Percentiles rank a stretch among this genome's conserved stretches.
These are phyloP conservation scores for Aphanomyces invadans DNA, from an alignment of 352 stramenopile genomes.

Conservation along the genomic window DNA sequence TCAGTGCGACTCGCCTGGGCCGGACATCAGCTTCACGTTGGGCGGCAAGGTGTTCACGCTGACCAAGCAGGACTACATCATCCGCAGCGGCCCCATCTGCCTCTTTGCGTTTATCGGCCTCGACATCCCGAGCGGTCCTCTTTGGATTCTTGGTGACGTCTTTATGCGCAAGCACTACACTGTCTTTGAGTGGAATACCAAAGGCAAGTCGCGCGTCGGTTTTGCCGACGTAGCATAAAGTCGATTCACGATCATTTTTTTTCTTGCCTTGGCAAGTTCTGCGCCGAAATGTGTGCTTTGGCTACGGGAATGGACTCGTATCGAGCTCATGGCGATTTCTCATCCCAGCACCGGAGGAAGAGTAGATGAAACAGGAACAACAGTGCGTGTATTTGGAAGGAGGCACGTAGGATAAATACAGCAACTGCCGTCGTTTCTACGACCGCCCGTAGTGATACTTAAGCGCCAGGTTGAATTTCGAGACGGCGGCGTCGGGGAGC, in stretches of 20 bases:
- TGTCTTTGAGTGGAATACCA: slow-evolving; percentile 86
- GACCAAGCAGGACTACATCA: slow-evolving; percentile 88
- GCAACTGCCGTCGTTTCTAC: no score
- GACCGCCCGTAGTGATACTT: slow-evolving; percentile 4
- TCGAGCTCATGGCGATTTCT: no score
- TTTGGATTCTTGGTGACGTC: slow-evolving; percentile 90
- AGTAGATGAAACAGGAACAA: no score
- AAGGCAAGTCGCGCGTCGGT: slow-evolving; percentile 71
- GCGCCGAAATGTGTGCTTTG: no score
- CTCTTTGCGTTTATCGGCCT: slow-evolving; percentile 95
- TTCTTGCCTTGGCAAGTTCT: no score
- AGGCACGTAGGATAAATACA: no score
- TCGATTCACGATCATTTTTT: no score
- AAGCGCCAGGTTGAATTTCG: slow-evolving; percentile 20
- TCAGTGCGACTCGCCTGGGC: slow-evolving; percentile 83
- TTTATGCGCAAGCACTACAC: slow-evolving; percentile 96
- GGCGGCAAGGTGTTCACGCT: slow-evolving; percentile 88
- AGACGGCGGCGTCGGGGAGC: slow-evolving; percentile 50
- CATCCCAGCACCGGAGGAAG: no score
- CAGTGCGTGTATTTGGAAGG: no score
- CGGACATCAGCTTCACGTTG: slow-evolving; percentile 91
- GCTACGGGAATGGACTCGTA: no score
- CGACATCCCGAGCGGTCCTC: slow-evolving; percentile 80
- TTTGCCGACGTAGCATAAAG: slow-evolving; percentile 75
- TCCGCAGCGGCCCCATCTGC: slow-evolving; percentile 87